Evolutionary conservation across 1,284 basidiomycete species (phyloP).

Genomic region (Cyathus olla): DNA sequence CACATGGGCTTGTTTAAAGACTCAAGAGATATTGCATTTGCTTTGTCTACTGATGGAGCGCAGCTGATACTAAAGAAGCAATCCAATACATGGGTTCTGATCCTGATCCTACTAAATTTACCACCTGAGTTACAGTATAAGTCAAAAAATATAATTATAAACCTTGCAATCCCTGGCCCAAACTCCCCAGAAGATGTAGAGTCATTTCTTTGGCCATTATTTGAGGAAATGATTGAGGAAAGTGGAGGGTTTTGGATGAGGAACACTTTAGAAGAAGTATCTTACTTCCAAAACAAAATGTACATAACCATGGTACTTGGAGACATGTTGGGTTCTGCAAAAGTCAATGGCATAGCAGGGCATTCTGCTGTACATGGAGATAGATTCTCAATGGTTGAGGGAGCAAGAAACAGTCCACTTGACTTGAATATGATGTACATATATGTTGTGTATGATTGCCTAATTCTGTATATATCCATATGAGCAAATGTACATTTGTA

Average conservation of each 20-base stretch:
- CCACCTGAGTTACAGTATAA: constrained; percentile 29
- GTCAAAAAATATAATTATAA: constrained; percentile 24
- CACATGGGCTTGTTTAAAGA: constrained; percentile 27
- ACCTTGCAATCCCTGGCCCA: constrained; percentile 36
- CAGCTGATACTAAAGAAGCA: constrained; percentile 43
- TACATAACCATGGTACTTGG: constrained; percentile 30
- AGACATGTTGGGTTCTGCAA: constrained; percentile 44
- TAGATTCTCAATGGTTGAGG: constrained; percentile 31
- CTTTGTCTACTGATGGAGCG: constrained; percentile 40
- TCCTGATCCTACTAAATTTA: constrained; percentile 33
- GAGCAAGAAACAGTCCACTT: constrained; percentile 23
- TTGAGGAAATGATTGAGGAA: constrained; percentile 31
- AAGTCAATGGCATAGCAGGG: constrained; percentile 41
- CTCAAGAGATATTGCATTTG: constrained; percentile 31
- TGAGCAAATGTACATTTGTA: too few species aligned
- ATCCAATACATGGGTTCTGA: constrained; percentile 37
- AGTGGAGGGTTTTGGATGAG: constrained; percentile 40
- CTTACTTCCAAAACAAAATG: constrained; percentile 26
- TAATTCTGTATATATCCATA: too few species aligned
- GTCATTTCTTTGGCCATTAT: constrained; percentile 33
- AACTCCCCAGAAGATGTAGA: constrained; percentile 40
- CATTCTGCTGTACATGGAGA: constrained; percentile 38
- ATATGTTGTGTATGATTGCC: too few species aligned
- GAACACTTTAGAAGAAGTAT: constrained; percentile 33
- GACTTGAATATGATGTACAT: too few species aligned